phyloP scores from a whole-genome alignment of 1,284 basidiomycete genomes.

The Fomitopsis palustris region DNA sequence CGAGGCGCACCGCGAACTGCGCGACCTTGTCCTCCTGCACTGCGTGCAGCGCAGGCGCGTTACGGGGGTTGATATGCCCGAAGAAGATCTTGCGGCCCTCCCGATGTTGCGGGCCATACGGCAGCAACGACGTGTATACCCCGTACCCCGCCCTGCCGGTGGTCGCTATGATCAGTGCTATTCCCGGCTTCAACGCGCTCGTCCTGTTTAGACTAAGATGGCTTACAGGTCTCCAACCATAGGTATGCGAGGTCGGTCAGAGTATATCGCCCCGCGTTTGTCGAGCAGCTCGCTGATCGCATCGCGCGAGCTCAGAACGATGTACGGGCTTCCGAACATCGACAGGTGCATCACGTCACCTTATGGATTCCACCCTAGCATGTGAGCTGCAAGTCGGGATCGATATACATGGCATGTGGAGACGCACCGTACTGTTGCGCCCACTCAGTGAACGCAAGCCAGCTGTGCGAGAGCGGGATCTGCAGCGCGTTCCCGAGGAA shows the following conservation, averaged over 20 bases:
- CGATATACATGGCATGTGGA: not conserved
- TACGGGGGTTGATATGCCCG: not conserved
- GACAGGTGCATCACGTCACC: not conserved
- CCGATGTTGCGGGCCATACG: not conserved
- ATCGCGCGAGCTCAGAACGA: not conserved
- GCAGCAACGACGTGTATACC: not conserved
- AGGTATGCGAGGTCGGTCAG: not conserved
- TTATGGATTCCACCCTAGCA: not conserved
- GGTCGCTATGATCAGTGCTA: too few relatives aligned
- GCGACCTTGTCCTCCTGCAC: not conserved
- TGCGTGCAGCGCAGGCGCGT: not conserved
- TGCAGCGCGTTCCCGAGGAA: slow-evolving; percentile 2
- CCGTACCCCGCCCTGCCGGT: not conserved
- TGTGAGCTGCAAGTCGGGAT: too few relatives aligned
- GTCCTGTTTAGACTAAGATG: too few relatives aligned
- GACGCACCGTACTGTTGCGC: slow-evolving; percentile 2
- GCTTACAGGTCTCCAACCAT: not conserved
- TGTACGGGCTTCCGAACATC: not conserved
- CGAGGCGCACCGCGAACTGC: not conserved
- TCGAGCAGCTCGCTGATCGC: slow-evolving; percentile 4
- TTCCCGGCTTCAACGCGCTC: not conserved
- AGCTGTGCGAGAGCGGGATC: not conserved
- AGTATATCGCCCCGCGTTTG: slow-evolving; percentile 2
- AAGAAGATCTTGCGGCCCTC: slow-evolving; percentile 5
- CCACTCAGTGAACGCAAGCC: slow-evolving; percentile 1